A percentile compares a stretch with the other conserved stretches of the same genome.
Evolutionary conservation across 2,329 filamentous ascomycete species (phyloP).

Genomic region (Beauveria asiatica): DNA sequence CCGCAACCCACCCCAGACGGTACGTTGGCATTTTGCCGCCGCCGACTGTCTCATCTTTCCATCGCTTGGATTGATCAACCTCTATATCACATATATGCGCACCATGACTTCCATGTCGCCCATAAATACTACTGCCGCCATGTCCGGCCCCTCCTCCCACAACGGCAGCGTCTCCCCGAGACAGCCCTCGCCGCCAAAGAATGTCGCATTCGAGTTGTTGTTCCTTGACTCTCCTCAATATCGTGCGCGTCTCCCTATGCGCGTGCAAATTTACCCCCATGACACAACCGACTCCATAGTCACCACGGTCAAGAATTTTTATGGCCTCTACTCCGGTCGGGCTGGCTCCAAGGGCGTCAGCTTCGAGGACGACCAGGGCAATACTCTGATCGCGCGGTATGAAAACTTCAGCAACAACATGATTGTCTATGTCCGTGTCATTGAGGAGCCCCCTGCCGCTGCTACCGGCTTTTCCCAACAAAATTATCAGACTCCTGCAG

Average conservation of each 20-base stretch:
- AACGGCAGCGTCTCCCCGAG: slow-evolving; percentile 39
- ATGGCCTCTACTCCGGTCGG: slow-evolving; percentile 77
- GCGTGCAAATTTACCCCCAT: slow-evolving; percentile 86
- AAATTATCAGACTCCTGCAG: slow-evolving; percentile 29
- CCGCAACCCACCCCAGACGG: slow-evolving; percentile 17
- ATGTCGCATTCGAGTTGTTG: slow-evolving; percentile 71
- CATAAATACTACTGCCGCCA: slow-evolving; percentile 26
- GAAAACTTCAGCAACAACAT: slow-evolving; percentile 93
- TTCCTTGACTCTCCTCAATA: slow-evolving; percentile 59
- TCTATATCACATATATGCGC: slow-evolving; percentile 19
- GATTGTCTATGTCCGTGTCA: slow-evolving; percentile 85
- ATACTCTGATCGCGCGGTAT: slow-evolving; percentile 87
- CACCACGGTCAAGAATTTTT: slow-evolving; percentile 98
- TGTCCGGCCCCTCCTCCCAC: slow-evolving; percentile 28
- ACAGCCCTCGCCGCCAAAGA: slow-evolving; percentile 51
- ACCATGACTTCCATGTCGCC: slow-evolving; percentile 41
- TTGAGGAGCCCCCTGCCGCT: slow-evolving; percentile 51
- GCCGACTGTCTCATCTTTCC: slow-evolving; percentile 1
- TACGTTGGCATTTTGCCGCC: neutral
- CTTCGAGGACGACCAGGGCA: slow-evolving; percentile 85
- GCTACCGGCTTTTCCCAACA: slow-evolving; percentile 25
- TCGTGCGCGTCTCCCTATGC: slow-evolving; percentile 70
- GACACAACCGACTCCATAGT: slow-evolving; percentile 97
- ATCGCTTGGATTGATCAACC: slow-evolving; percentile 18
- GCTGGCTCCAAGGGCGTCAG: slow-evolving; percentile 71